These are phyloP conservation scores for Anthoceros angustus DNA, from an alignment of 225 moss, liverwort and hornwort genomes.

Conservation along the genomic window DNA sequence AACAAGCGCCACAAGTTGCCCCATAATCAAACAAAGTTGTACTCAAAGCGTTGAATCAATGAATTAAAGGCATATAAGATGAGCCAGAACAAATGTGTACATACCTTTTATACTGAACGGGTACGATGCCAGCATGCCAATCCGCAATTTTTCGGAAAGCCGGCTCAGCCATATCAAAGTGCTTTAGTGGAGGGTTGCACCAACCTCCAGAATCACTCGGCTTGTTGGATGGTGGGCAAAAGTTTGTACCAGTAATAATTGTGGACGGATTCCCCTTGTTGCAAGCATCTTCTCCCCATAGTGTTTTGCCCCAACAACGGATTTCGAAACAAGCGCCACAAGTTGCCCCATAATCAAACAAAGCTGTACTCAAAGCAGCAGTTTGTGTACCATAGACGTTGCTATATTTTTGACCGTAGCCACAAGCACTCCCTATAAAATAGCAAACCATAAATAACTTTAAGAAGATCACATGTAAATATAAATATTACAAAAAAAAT, in stretches of 20 bases:
- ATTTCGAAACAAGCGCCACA: background rate
- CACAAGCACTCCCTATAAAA: background rate
- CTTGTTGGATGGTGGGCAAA: constrained; percentile 3
- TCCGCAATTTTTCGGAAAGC: constrained; percentile 6
- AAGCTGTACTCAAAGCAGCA: background rate
- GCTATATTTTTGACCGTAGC: background rate
- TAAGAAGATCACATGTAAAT: too few relatives aligned
- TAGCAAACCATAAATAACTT: too few relatives aligned
- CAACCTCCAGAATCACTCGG: constrained; percentile 12
- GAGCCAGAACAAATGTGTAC: background rate
- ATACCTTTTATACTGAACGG: constrained; percentile 9
- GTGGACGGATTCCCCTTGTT: background rate
- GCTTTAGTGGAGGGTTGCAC: constrained; percentile 10
- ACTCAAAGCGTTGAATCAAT: background rate
- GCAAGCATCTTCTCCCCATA: background rate
- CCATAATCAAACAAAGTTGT: background rate
- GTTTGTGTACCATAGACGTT: background rate
- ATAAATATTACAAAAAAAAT: too few relatives aligned
- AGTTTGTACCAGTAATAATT: constrained; percentile 8
- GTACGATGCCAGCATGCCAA: constrained; percentile 8
- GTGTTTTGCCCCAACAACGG: background rate
- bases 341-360: background rate
- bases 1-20: background rate
- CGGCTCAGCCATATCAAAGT: constrained; percentile 9
- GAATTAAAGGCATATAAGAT: background rate